phyloP scores from a whole-genome alignment of 2,329 filamentous ascomycete genomes.

The Diaporthe ampelina region DNA sequence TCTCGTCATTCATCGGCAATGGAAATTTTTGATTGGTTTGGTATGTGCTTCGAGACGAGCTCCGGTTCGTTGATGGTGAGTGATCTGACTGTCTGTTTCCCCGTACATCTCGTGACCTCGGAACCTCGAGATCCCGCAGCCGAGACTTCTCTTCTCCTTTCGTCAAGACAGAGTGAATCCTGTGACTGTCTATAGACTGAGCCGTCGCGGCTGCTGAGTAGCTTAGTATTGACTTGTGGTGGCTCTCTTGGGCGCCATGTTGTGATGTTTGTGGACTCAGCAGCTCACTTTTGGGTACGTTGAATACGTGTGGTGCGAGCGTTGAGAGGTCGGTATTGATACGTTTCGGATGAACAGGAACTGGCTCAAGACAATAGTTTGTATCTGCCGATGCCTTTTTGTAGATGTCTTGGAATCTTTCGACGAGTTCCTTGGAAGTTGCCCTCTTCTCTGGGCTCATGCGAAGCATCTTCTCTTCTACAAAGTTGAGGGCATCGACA shows the following conservation, averaged over 20 bases:
- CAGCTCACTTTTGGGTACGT: too few relatives aligned
- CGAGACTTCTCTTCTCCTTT: not conserved
- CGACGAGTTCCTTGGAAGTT: slow-evolving; percentile 15
- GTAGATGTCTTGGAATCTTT: not conserved
- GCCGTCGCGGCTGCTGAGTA: too few relatives aligned
- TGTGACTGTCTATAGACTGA: too few relatives aligned
- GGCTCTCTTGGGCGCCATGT: too few relatives aligned
- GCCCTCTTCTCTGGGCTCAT: slow-evolving; percentile 25
- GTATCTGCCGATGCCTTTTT: not conserved
- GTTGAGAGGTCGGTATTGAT: not conserved
- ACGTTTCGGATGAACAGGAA: not conserved
- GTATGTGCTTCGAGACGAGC: not conserved
- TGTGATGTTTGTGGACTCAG: not conserved
- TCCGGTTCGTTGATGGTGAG: not conserved
- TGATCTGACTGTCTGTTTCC: not conserved
- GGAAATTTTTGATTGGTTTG: not conserved
- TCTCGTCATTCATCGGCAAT: too few relatives aligned
- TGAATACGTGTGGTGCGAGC: not conserved
- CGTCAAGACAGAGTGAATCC: not conserved
- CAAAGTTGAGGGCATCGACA: slow-evolving; percentile 15
- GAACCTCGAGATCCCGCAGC: not conserved
- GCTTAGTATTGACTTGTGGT: too few relatives aligned
- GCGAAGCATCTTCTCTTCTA: slow-evolving; percentile 23
- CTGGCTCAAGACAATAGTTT: slow-evolving; percentile 9
- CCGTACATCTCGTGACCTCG: not conserved